Base-by-base conservation (phyloP, 1,284 basidiomycete genomes). In the Ustilago loliicola region DNA sequence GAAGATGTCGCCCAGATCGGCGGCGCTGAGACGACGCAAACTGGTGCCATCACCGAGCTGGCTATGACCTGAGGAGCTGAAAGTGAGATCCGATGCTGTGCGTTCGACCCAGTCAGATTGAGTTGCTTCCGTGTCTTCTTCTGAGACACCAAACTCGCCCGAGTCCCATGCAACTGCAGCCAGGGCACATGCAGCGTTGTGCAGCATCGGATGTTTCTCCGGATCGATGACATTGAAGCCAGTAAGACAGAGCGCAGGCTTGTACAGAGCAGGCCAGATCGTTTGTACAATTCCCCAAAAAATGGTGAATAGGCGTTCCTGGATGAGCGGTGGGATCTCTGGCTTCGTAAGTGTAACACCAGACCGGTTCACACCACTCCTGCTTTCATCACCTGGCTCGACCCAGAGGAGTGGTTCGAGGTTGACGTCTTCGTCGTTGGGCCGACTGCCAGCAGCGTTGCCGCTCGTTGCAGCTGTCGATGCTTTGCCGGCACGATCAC, bases 241-340 rank as follows among this genome's bases (percentile, higher is more conserved):
- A 5, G 66, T 63, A 6, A 74, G 62, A 29, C 62, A 67, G 30
- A 79, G 60, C 0, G 62, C 59, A 17, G 69, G 68, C 45, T 72
- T 72, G 55, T 79, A 73, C 9, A 82, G 64, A 3, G 80, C 53
- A 9, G 80, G 80, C 80, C 80, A 82, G 36, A 80, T 68, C 15
- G 66, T 66, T 23, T 68, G 55, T 9, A 79, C 66, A 30, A 74
- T 77, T 25, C 68, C 68, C 73, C 80, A 79, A 34, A 73, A 76
- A 57, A 79, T 69, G 57, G 66, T 66, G 40, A 77, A 82, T 19
- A 80, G 72, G 2, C 72, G 61, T 23, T 77, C 67, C n/a, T 76
- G 68, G 23, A 80, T 69, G 45, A 71, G 68, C 13, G 68, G 58
- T 2, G 75, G 71, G 29, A 80, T 75, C 38, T 68, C 69, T 50